Conservation (phyloP, 805 yeast species). For the Ascoidea tarda region DNA sequence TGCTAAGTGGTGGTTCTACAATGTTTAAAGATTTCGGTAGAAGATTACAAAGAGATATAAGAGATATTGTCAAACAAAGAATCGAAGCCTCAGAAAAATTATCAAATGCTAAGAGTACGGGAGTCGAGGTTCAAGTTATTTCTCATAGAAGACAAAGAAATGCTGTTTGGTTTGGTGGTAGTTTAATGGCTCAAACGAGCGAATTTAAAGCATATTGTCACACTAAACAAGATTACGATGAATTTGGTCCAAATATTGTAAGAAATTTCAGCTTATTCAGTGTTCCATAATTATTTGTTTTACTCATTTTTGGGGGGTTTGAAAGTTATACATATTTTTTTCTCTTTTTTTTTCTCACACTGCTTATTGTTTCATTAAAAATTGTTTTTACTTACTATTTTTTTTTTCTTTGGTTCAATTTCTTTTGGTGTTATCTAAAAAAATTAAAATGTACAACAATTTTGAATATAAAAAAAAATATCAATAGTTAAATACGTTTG, state of each 20-base stretch:
- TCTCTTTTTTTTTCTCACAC: neutral
- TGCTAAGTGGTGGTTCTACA: conserved; percentile 93
- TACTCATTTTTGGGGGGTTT: too few species aligned
- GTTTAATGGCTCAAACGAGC: conserved; percentile 89
- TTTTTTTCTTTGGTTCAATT: too few species aligned
- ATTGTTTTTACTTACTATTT: neutral
- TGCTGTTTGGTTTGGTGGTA: conserved; percentile 99
- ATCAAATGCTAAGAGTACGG: conserved; percentile 63
- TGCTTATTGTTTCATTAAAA: conserved; percentile 1
- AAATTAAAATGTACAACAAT: too few species aligned
- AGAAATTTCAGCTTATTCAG: conserved; percentile 92
- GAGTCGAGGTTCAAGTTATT: conserved; percentile 94
- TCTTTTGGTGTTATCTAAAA: too few species aligned
- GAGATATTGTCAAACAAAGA: conserved; percentile 76
- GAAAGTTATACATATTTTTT: too few species aligned
- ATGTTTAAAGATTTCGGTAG: conserved; percentile 98
- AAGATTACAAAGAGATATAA: conserved; percentile 90
- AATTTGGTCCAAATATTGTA: conserved; percentile 94
- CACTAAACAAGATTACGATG: conserved; percentile 95
- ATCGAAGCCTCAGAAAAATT: conserved; percentile 67
- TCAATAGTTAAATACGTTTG: too few species aligned
- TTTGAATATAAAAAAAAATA: too few species aligned
- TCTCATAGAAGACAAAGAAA: conserved; percentile 95
- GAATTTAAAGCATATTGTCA: conserved; percentile 95
- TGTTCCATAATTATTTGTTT: conserved; percentile 41